Conservation (phyloP, 768 basidiomycete species). For the Dioszegia crocea region DNA sequence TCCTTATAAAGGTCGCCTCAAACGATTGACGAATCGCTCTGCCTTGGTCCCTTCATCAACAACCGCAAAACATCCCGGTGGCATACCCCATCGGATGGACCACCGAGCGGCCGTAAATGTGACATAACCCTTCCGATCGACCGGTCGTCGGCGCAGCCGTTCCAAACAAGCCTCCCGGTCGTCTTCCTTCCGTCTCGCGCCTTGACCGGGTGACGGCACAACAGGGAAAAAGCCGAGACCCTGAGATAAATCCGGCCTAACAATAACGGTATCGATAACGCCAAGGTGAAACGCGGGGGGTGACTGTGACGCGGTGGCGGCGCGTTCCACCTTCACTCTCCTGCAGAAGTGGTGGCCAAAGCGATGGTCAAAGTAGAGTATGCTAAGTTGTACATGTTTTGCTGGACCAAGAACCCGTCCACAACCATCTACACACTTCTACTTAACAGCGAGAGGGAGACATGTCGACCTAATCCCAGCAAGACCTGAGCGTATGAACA, state of each 20-base stretch:
- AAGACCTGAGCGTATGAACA: no score
- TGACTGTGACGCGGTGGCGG: no score
- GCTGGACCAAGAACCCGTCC: no score
- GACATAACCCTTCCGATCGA: slow-evolving; percentile 4
- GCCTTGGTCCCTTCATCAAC: neutral
- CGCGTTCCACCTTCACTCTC: neutral
- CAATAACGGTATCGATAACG: neutral
- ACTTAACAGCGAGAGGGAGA: no score
- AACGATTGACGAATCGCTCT: neutral
- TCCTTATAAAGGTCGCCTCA: neutral
- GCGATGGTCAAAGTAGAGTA: neutral
- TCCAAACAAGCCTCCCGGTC: neutral
- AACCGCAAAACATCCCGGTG: neutral
- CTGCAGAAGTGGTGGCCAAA: neutral
- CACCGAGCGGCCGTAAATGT: neutral
- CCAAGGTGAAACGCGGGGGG: neutral
- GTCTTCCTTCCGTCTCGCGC: neutral
- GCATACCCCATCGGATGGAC: neutral
- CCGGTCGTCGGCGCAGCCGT: neutral
- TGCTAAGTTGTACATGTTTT: neutral
- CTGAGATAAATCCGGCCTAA: neutral
- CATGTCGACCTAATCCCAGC: no score
- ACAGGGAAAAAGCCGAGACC: neutral
- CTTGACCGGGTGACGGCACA: neutral
- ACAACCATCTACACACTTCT: neutral